Evolutionary conservation across 1,284 basidiomycete species (phyloP), one percentile per base, ranked within the genome.

Genomic region (Naganishia sp.): DNA sequence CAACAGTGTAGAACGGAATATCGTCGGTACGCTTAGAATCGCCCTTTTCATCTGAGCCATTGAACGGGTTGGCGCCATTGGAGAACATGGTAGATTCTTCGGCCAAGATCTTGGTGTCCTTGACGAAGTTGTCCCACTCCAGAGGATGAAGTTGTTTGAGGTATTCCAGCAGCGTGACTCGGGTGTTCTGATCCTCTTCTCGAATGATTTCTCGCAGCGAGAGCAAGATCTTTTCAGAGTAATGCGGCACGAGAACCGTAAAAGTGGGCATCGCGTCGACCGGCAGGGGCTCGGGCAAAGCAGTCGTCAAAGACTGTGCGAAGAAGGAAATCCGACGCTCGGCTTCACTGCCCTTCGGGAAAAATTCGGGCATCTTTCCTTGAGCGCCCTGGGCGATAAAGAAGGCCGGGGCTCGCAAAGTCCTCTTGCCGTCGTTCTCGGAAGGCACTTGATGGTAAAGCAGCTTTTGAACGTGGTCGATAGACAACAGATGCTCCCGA

Each of bases 91-190:
- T 87, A 15, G 92, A 90, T 80, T 99, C 95, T 79, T 98, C 94
- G 1, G 95, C 95, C 60, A 99, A 84, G 71, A 99, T 99, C 85
- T 96, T 99, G 77, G 96, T 99, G 78, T 99, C 95, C 83, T 94
- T 94, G 75, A 99, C 95, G 72, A 99, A 99, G 81, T 99, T 99
- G 82, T 97, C 93, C 95, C 95, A 99, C 78, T 99, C 95, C 74
- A 99, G 84, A 4, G 94, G 91, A 78, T 99, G 95, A 54, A 99
- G 87, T 80, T 99, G 95, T 82, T 99, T 99, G 74, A 99, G 85
- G 82, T 99, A 97, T 79, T 96, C 94, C 62, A 97, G 84, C 17
- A 97, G 85, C 7, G 94, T 97, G 63, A 96, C 94, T 61, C 94
- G 91, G 10, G 92, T 92, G 76, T 92, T 90, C 78, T 94, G 90